Evolutionary conservation across 768 basidiomycete genomes (phyloP).

Genomic region (Pisolithus albus): DNA sequence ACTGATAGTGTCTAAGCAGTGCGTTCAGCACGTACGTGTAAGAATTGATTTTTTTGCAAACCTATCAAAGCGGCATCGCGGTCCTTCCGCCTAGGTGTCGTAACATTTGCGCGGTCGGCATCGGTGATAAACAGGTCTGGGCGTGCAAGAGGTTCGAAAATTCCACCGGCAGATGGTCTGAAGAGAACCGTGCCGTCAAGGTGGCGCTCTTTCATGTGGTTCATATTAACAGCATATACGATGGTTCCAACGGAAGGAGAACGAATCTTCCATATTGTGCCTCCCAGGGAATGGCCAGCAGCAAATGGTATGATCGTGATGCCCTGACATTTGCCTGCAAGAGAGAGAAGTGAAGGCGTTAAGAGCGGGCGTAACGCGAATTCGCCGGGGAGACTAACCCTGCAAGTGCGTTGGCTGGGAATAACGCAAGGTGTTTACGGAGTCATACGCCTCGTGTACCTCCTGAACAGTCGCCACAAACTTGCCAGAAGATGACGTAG

Average conservation of each 20-base stretch:
- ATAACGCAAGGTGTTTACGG: constrained; percentile 86
- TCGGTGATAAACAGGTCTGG: constrained; percentile 95
- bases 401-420: constrained; percentile 93
- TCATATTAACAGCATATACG: constrained; percentile 90
- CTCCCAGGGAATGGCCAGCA: constrained; percentile 92
- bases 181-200: constrained; percentile 89
- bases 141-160: constrained; percentile 80
- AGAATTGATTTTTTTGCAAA: constrained; percentile 23
- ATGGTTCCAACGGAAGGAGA: constrained; percentile 95
- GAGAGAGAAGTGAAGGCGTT: neutral
- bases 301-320: constrained; percentile 93
- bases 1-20: constrained; percentile 70
- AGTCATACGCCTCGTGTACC: constrained; percentile 89
- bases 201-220: constrained; percentile 94
- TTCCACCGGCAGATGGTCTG: constrained; percentile 62
- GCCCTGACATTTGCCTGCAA: constrained; percentile 79
- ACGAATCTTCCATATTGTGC: constrained; percentile 98
- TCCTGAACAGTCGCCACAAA: constrained; percentile 74
- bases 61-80: constrained; percentile 86
- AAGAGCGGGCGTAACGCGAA: neutral
- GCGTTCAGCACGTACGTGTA: neutral
- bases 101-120: constrained; percentile 75
- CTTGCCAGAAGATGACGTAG: constrained; percentile 29
- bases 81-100: constrained; percentile 83
- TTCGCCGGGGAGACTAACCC: constrained; percentile 43